Evolutionary conservation across 257 asterid species (phyloP).

Genomic region (Galeopsis tetrahit): DNA sequence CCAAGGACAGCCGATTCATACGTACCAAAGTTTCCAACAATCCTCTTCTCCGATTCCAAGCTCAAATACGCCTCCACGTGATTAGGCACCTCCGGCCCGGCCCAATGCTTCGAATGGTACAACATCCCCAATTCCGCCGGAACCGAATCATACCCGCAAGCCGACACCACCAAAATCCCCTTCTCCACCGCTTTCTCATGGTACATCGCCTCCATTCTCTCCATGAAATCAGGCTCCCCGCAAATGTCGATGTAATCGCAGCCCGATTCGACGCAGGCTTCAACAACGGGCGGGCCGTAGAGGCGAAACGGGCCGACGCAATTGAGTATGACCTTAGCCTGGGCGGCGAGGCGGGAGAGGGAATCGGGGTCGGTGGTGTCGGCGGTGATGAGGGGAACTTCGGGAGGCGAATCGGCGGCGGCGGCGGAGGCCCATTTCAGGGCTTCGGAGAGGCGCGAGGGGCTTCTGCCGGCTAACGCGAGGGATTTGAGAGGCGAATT

Average conservation of each 20-base stretch:
- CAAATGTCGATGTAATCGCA: constrained; percentile 85
- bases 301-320: constrained; percentile 92
- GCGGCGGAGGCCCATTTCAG: constrained; percentile 70
- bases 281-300: constrained; percentile 82
- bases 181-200: constrained; percentile 67
- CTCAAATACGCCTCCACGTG: constrained; percentile 83
- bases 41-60: constrained; percentile 71
- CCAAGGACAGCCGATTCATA: constrained; percentile 88
- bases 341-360: constrained; percentile 63
- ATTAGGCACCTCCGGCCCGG: constrained; percentile 54
- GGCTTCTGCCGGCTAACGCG: constrained; percentile 85
- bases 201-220: constrained; percentile 66
- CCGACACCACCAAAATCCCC: constrained; percentile 73
- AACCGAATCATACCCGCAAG: constrained; percentile 85
- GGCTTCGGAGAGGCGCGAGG: constrained; percentile 58
- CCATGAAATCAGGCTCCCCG: constrained; percentile 97
- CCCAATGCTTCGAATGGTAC: constrained; percentile 72
- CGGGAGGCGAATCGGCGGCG: constrained; percentile 58
- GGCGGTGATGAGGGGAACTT: constrained; percentile 72
- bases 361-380: constrained; percentile 68
- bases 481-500: constrained; percentile 68
- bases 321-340: constrained; percentile 59
- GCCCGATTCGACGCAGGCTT: constrained; percentile 74
- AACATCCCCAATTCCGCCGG: constrained; percentile 89
- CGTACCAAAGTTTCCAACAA: constrained; percentile 74